Conservation (phyloP, 2,329 filamentous ascomycete genomes). For the Pleoardoris graminearum region DNA sequence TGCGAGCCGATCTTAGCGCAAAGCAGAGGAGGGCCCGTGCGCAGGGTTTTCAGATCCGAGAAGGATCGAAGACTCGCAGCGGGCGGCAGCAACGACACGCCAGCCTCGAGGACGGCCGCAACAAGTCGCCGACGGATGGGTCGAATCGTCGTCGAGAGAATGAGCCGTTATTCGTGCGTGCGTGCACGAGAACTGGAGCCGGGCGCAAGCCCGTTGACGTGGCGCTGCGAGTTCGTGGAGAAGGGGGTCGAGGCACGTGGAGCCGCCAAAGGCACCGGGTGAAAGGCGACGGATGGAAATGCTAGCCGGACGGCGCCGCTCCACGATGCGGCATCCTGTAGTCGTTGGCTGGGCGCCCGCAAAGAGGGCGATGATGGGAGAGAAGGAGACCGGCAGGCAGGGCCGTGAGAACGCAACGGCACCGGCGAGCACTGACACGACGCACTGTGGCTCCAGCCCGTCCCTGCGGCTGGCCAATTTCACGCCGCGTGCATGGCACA, state of each 20-base stretch:
- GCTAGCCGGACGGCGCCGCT: conserved; percentile 26
- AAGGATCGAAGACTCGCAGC: neutral
- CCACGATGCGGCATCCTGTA: conserved; percentile 28
- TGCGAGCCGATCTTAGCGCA: neutral
- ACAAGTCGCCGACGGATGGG: conserved; percentile 2
- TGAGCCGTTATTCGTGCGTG: neutral
- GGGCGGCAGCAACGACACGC: neutral
- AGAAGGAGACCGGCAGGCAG: conserved; percentile 29
- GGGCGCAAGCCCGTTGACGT: conserved; percentile 35
- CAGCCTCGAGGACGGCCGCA: neutral
- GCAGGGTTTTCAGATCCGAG: conserved; percentile 1
- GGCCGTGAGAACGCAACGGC: conserved; percentile 29
- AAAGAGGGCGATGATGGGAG: conserved; percentile 26
- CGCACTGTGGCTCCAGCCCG: conserved; percentile 9
- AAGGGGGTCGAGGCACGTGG: conserved; percentile 27
- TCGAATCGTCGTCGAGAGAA: conserved; percentile 18
- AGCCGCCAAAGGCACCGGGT: no score
- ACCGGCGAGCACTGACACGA: conserved; percentile 14
- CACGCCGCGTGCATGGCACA: conserved; percentile 8
- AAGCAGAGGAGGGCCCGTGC: neutral
- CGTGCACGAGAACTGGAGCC: neutral
- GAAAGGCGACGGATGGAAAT: neutral
- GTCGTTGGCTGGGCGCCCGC: conserved; percentile 21
- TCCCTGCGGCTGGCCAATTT: conserved; percentile 20
- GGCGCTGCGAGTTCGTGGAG: conserved; percentile 34